Conservation (phyloP, 1,284 basidiomycete genomes). For the Heterobasidion occidentale region DNA sequence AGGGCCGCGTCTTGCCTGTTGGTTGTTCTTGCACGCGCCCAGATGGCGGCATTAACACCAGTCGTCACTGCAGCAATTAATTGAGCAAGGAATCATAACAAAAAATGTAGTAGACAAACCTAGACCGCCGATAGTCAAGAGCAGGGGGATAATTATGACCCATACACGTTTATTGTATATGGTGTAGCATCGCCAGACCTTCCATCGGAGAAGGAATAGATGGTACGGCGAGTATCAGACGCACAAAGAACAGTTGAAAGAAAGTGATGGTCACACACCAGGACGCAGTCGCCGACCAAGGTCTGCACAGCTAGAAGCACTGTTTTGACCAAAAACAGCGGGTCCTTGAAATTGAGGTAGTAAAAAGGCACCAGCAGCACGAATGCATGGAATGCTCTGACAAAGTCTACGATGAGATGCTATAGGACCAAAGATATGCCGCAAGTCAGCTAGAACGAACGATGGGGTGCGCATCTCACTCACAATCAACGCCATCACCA, state of each 20-base stretch:
- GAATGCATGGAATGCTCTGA: not conserved
- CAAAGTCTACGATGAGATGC: not conserved
- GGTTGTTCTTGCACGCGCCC: not conserved
- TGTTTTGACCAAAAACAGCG: not conserved
- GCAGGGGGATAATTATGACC: not conserved
- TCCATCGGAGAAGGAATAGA: not conserved
- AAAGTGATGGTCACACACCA: not conserved
- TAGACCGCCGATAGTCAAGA: not conserved
- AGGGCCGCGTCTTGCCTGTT: not conserved
- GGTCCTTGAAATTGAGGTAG: not conserved
- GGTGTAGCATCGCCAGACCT: not conserved
- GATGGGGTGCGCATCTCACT: not conserved
- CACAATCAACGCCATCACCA: not conserved
- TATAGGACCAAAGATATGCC: not conserved
- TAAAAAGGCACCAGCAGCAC: not conserved
- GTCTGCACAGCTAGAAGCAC: not conserved
- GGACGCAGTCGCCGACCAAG: not conserved
- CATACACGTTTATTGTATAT: not conserved
- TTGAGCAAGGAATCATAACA: not conserved
- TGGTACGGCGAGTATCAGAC: not conserved
- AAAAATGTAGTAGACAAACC: not conserved
- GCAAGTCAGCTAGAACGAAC: not conserved
- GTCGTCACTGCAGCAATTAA: not conserved
- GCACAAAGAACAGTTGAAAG: not conserved
- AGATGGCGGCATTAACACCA: not conserved